A percentile compares a stretch with the other conserved stretches of the same genome.
Conservation (phyloP, 2,329 filamentous ascomycete species). For the Neonectria sp. region DNA sequence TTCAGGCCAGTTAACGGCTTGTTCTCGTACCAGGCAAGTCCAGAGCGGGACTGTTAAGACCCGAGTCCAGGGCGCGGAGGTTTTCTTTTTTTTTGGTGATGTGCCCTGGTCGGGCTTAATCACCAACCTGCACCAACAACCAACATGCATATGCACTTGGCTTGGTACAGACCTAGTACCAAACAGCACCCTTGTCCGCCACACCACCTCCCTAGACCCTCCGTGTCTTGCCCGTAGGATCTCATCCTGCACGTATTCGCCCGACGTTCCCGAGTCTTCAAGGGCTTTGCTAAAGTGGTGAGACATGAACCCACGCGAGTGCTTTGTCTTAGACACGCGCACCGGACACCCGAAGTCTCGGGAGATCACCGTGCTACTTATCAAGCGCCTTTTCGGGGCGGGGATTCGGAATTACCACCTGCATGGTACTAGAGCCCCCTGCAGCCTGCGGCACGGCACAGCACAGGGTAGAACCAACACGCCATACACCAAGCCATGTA, state of each 20-base stretch:
- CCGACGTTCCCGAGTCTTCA: too few relatives aligned
- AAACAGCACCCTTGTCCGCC: neutral
- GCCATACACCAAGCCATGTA: constrained; percentile 15
- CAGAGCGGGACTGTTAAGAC: neutral
- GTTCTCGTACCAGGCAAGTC: constrained; percentile 5
- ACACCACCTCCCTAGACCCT: neutral
- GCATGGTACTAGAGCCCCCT: constrained; percentile 4
- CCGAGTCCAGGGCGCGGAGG: neutral
- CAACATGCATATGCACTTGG: constrained; percentile 6
- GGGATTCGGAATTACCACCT: too few relatives aligned
- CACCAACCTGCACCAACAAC: neutral
- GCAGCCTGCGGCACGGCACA: constrained; percentile 6
- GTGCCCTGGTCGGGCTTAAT: constrained; percentile 4
- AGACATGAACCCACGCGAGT: too few relatives aligned
- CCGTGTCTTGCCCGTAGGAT: too few relatives aligned
- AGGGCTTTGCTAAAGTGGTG: too few relatives aligned
- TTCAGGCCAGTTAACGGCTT: constrained; percentile 5
- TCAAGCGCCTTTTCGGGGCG: neutral
- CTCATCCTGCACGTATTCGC: too few relatives aligned
- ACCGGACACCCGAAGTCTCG: too few relatives aligned
- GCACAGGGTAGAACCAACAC: constrained; percentile 16
- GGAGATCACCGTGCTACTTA: too few relatives aligned
- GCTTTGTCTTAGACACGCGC: too few relatives aligned
- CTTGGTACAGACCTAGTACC: neutral
- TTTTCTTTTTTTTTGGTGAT: neutral